Percentiles rank a stretch among this genome's conserved stretches.
phyloP scores from a whole-genome alignment of 106 monocot genomes.

The Acanthochlamys bracteata region DNA sequence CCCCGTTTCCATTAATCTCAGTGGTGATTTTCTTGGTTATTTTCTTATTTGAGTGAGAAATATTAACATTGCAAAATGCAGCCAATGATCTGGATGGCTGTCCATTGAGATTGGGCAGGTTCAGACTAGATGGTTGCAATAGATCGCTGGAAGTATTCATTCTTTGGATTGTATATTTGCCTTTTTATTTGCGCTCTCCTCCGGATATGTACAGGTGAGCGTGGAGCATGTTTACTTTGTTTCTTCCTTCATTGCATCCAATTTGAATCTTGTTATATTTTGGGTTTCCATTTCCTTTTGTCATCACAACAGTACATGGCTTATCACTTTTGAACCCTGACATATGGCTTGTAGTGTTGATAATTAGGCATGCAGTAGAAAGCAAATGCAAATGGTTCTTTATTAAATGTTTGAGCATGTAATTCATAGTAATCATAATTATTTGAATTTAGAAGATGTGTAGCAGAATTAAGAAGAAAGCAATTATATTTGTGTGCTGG shows the following conservation, averaged over 20 bases:
- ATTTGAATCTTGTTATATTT: neutral
- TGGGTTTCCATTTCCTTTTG: too few relatives aligned
- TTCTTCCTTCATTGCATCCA: neutral
- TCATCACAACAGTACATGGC: too few relatives aligned
- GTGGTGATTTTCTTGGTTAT: neutral
- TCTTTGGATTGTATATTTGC: neutral
- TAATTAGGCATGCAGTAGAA: too few relatives aligned
- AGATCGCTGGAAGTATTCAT: neutral
- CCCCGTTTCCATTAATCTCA: too few relatives aligned
- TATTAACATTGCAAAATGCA: slow-evolving; percentile 2
- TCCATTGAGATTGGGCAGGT: slow-evolving; percentile 2
- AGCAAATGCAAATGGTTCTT: too few relatives aligned
- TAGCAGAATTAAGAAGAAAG: too few relatives aligned
- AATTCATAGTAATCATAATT: too few relatives aligned
- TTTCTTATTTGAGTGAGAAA: neutral
- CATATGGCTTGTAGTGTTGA: too few relatives aligned
- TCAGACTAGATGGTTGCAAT: slow-evolving; percentile 3
- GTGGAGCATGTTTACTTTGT: neutral
- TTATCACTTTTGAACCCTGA: too few relatives aligned
- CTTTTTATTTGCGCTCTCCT: neutral
- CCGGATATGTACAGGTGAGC: neutral
- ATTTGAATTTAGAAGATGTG: too few relatives aligned
- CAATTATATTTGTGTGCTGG: too few relatives aligned
- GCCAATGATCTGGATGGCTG: slow-evolving; percentile 9
- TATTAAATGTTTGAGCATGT: too few relatives aligned